Base-by-base conservation (phyloP, 2,329 filamentous ascomycete species). In the Fusarium nelsonii region DNA sequence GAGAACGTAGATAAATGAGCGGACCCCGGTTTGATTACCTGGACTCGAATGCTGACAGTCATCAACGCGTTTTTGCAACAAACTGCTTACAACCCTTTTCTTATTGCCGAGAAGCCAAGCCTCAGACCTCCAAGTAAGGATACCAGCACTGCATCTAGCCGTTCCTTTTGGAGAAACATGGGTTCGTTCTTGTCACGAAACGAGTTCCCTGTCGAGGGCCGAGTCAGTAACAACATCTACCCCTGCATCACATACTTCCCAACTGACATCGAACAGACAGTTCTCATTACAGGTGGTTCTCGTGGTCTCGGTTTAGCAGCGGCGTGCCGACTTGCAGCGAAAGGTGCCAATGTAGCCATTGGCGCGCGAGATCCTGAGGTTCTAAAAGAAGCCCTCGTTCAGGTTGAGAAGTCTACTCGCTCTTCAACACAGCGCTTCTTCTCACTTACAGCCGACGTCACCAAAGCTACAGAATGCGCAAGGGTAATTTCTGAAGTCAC, bases 261-360 rank as follows among this genome's bases (percentile, higher is more conserved):
- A 8, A 23, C 57, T 70, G 10, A 69, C 5, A 23, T 10, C 2
- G 5, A 1, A 2, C 15, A 69, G 66, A 70, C 66, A 11, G 20
- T 70, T 4, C 41, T 69, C 7, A 59, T 69, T 23, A 68, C 66
- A 6, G 66, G 66, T 2, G 66, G 66, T 12, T 69, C 66, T 7
- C 68, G 66, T 15, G 66, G 66, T 5, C 44, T 69, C 0, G 66
- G 66, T 3, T 18, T 69, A 2, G 66, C 57, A 40, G 66, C 66
- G 8, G 66, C 66, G 1, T 66, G 62, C 2, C 66, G 70, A 10
- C 62, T 69, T 16, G 58, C 66, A 3, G 32, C 52, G 6, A 69
- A 56, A 36, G 66, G 66, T 1, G 66, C 66, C 18, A 63, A 59
- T 8, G 14, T 69, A 2, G 48, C 51, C 15, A 70, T 69, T 16